Evolutionary conservation across 2,329 filamentous ascomycete genomes (phyloP).

Genomic region (Scedosporium apiospermum): DNA sequence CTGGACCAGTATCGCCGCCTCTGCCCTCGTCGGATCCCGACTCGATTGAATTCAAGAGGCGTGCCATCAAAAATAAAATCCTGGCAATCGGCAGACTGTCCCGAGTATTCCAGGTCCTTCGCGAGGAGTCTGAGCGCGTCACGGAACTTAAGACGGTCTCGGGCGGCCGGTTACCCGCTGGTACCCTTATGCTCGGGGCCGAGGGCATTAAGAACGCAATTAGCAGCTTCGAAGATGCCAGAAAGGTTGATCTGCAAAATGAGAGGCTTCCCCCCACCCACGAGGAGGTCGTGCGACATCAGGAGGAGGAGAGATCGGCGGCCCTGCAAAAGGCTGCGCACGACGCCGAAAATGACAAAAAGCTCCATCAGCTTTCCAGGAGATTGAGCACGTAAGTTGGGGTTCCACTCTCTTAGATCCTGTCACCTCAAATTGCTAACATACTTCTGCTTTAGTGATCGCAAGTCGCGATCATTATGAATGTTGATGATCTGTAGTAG

Average conservation of each 20-base stretch:
- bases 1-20: constrained; percentile 67
- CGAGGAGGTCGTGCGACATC: constrained; percentile 80
- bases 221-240: constrained; percentile 89
- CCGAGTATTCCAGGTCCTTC: constrained; percentile 94
- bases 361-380: constrained; percentile 76
- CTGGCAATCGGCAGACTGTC: constrained; percentile 93
- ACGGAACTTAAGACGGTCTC: constrained; percentile 96
- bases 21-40: constrained; percentile 58
- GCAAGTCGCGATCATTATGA: constrained; percentile 1
- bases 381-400: constrained; percentile 90
- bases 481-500: background rate
- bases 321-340: constrained; percentile 78
- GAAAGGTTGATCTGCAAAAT: constrained; percentile 95
- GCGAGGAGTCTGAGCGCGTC: constrained; percentile 93
- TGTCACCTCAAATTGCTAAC: background rate
- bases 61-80: constrained; percentile 99
- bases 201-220: constrained; percentile 99
- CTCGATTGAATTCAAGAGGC: constrained; percentile 85
- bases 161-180: constrained; percentile 83
- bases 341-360: constrained; percentile 87
- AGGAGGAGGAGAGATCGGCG: constrained; percentile 69
- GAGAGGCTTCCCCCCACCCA: constrained; percentile 86
- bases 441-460: background rate
- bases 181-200: constrained; percentile 94
- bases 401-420: background rate